phyloP scores from a whole-genome alignment of 805 yeast species.

The Sungouiella blattae region DNA sequence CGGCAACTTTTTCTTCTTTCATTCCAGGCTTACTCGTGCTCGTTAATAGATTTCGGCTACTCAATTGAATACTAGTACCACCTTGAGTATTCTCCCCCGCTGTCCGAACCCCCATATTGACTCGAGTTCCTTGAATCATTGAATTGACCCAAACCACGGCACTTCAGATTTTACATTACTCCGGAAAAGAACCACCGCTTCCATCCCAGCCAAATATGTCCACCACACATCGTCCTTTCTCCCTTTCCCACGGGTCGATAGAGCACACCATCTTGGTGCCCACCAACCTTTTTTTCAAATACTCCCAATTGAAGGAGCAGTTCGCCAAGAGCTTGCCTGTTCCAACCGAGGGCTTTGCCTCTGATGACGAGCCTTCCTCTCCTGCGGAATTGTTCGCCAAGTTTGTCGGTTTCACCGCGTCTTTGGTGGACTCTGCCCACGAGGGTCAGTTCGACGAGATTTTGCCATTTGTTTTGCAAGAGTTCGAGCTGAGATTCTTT shows the following conservation, averaged over 20 bases:
- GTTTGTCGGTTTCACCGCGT: slow-evolving; percentile 72
- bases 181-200: no score
- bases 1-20: background rate
- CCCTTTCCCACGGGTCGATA: slow-evolving; percentile 77
- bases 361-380: slow-evolving; percentile 83
- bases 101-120: background rate
- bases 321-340: slow-evolving; percentile 74
- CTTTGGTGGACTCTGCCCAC: slow-evolving; percentile 40
- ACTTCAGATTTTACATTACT: no score
- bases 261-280: slow-evolving; percentile 90
- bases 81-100: background rate
- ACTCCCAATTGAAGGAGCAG: slow-evolving; percentile 84
- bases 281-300: slow-evolving; percentile 69
- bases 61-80: background rate
- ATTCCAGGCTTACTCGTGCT: background rate
- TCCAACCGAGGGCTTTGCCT: slow-evolving; percentile 79
- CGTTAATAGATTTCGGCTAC: no score
- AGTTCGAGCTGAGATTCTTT: slow-evolving; percentile 80
- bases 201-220: slow-evolving; percentile 12
- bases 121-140: background rate
- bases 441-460: slow-evolving; percentile 65
- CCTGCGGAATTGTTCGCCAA: slow-evolving; percentile 80
- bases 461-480: slow-evolving; percentile 65
- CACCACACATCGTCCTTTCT: slow-evolving; percentile 63
- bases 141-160: background rate